A percentile compares a stretch with the other conserved stretches of the same genome.
phyloP scores from a whole-genome alignment of 2,329 filamentous ascomycete species.

The Apiospora kogelbergensis region DNA sequence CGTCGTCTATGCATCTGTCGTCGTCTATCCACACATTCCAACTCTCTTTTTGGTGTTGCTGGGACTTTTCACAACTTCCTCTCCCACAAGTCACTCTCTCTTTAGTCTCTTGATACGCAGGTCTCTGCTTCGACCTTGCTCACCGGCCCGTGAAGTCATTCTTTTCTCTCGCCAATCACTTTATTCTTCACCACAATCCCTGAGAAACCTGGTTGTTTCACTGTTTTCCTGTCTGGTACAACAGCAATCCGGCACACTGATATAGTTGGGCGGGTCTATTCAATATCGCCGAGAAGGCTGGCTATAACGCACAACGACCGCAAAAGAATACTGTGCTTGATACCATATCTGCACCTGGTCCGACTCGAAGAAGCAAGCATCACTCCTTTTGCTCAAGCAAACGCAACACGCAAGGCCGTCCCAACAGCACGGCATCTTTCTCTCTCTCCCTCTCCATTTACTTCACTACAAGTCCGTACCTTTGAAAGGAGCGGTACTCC shows the following conservation, averaged over 20 bases:
- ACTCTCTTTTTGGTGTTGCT: conserved; percentile 10
- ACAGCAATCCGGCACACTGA: conserved; percentile 7
- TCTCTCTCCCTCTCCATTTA: neutral
- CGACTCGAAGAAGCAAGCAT: neutral
- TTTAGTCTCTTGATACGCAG: conserved; percentile 21
- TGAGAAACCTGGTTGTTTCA: conserved; percentile 36
- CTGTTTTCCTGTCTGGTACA: conserved; percentile 28
- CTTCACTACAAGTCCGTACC: neutral
- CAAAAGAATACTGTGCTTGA: neutral
- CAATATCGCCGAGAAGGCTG: neutral
- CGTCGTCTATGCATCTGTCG: conserved; percentile 1
- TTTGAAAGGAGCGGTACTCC: neutral
- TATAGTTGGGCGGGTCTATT: conserved; percentile 7
- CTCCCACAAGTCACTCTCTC: conserved; percentile 17
- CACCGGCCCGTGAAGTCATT: conserved; percentile 16
- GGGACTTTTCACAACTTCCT: neutral
- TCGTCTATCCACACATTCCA: conserved; percentile 1
- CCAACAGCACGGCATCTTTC: neutral
- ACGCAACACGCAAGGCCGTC: neutral
- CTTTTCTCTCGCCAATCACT: conserved; percentile 17
- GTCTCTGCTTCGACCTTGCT: conserved; percentile 23
- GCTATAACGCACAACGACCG: conserved; percentile 1
- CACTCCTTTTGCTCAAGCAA: neutral
- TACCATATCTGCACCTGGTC: neutral
- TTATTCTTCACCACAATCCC: conserved; percentile 22